Base-by-base conservation (phyloP, 306 rosid species). In the Citrullus mucosospermus region DNA sequence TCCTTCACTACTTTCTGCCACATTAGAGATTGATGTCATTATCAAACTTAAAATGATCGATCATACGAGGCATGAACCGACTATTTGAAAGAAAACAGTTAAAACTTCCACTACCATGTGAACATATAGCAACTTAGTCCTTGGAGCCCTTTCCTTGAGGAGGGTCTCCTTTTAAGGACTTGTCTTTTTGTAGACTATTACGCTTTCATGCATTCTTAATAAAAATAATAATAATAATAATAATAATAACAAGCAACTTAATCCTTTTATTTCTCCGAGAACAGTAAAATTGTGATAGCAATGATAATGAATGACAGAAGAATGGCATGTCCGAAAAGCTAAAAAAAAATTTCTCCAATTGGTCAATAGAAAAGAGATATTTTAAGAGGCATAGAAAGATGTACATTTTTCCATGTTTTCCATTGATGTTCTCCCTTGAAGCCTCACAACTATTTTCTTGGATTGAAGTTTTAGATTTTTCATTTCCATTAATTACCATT, bases 1-100 rank as follows among this genome's bases (percentile, higher is more conserved):
- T 96, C 99, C 90, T 96, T 96, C 50, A 92, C 86, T 55, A 96
- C 82, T 91, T 92, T 96, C 99, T 96, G 96, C 78, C 61, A 81
- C 43, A 75, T 77, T 39, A 79, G 43, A 79, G 56, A 51, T 66
- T 14, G 38, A 80, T 62, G 84, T 66, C 75, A 83, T 71, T 62
- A 74, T 76, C 62, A 25, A 32, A 32, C 61, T 67, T 77, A 36
- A 75, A 71, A 76, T 51, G 61, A 56, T 32, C 55, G 67, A 57
- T 34, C 56, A 76, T 32, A 58, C 16, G 11, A 70, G 14, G 10
- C 34, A 67, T 51, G 9, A n/a, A 34, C 63, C 9, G 34, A 58
- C 51, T 78, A 46, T 46, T 10, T 82, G 85, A 50, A 58, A 32
- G 56, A 38, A 44, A 54, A 74, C 44, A 73, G 59, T 8, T 50